Evolutionary conservation across 2,329 filamentous ascomycete genomes (phyloP).

Genomic region (Paraphoma chrysanthemicola): DNA sequence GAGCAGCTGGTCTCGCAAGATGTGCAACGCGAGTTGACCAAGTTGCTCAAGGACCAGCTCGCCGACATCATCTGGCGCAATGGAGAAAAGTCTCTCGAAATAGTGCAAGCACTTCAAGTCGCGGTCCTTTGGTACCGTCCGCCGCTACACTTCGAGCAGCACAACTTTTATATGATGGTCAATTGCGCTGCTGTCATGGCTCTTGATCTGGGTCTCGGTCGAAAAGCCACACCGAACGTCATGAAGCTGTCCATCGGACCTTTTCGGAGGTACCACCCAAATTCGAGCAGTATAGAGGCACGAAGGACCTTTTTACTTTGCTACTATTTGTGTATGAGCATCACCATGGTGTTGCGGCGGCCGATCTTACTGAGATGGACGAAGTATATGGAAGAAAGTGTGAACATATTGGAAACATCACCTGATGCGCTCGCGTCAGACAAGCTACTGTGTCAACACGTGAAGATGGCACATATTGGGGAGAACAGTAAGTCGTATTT

Average conservation of each 20-base stretch:
- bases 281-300: conserved; percentile 63
- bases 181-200: conserved; percentile 83
- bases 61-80: conserved; percentile 76
- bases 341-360: conserved; percentile 65
- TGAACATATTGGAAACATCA: conserved; percentile 64
- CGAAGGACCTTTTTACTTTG: conserved; percentile 66
- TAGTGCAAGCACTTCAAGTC: conserved; percentile 80
- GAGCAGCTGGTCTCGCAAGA: conserved; percentile 56
- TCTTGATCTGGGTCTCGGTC: conserved; percentile 80
- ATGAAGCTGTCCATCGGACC: conserved; percentile 45
- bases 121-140: conserved; percentile 85
- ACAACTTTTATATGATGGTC: conserved; percentile 88
- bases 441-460: conserved; percentile 62
- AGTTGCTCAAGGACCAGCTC: conserved; percentile 74
- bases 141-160: conserved; percentile 81
- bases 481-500: conserved; percentile 51
- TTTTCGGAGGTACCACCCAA: conserved; percentile 45
- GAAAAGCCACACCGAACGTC: conserved; percentile 56
- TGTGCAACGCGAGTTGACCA: conserved; percentile 67
- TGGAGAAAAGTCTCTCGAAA: conserved; percentile 81
- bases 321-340: conserved; percentile 66
- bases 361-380: conserved; percentile 67
- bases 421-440: conserved; percentile 65
- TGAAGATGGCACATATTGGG: conserved; percentile 64
- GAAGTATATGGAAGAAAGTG: conserved; percentile 68